Conservation (phyloP, 2,329 filamentous ascomycete genomes). For the Aspergillus puulaauensis region DNA sequence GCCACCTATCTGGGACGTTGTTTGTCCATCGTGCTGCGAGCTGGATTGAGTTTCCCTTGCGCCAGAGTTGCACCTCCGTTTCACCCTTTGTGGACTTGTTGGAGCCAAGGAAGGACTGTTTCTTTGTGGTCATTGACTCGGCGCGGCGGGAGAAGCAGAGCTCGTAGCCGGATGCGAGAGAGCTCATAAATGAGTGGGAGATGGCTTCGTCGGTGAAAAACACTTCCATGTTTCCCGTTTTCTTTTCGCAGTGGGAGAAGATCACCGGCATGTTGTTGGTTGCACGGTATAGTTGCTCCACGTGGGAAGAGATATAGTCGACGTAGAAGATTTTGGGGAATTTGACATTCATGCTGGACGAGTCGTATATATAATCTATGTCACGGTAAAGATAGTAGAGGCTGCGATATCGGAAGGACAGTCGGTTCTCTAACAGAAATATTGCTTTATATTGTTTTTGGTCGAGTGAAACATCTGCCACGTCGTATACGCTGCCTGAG, state of each 20-base stretch:
- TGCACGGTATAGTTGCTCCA: constrained; percentile 28
- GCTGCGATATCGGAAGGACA: constrained; percentile 26
- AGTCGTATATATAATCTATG: constrained; percentile 27
- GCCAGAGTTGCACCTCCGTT: constrained; percentile 31
- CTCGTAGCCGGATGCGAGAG: constrained; percentile 26
- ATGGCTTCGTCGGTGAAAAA: constrained; percentile 22
- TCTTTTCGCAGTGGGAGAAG: constrained; percentile 33
- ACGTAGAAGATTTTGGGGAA: constrained; percentile 27
- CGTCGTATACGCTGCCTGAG: constrained; percentile 28
- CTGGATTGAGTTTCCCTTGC: constrained; percentile 21
- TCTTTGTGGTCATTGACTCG: constrained; percentile 27
- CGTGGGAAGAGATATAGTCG: constrained; percentile 32
- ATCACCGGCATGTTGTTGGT: constrained; percentile 17
- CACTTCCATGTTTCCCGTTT: constrained; percentile 13
- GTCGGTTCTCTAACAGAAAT: constrained; percentile 18
- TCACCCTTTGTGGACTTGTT: constrained; percentile 27
- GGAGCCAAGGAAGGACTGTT: constrained; percentile 19
- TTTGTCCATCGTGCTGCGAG: constrained; percentile 30
- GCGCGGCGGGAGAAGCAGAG: constrained; percentile 29
- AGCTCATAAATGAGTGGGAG: constrained; percentile 25
- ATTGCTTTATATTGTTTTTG: constrained; percentile 34
- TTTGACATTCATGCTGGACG: constrained; percentile 22
- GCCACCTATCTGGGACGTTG: constrained; percentile 28
- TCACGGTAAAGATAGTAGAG: constrained; percentile 32
- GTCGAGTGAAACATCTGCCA: constrained; percentile 25